Base-by-base conservation (phyloP, 2,329 filamentous ascomycete species). In the Botryotinia globosa region DNA sequence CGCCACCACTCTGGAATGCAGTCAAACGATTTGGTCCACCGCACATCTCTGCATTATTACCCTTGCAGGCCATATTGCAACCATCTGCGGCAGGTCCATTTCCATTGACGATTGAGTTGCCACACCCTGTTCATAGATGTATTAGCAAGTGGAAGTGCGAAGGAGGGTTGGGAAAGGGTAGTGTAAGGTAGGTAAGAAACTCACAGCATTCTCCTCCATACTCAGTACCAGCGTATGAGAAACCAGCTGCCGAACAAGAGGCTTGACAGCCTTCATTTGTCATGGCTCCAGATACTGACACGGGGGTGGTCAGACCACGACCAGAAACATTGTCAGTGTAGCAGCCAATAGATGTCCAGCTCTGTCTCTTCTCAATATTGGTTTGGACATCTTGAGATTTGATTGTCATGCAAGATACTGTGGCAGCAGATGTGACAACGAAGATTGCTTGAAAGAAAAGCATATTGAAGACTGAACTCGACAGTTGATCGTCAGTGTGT, bases 41-140 rank as follows among this genome's bases (percentile, higher is more conserved):
- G 61, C 79, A 79, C 22, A 64, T 76, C 69, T 80, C 76, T 44
- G 72, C 73, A 22, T 71, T 22, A 16, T 77, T 77, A 9, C 79
- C 78, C 34, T 75, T 68, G 45, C 79, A 81, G 6, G 77, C 69
- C 76, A 79, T 80, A 45, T 75, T 77, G 64, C 79, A 81, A 51
- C 72, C 74, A 61, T 74, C 75, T 56, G 76, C 61, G 34, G 76
- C 76, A 34, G 73, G 73, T 63, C 44, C 72, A 51, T 72, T 74
- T 58, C 74, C 75, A 58, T 76, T 76, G 32, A 59, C n/a, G 39
- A 77, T 71, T 22, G 74, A 63, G 62, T 76, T 75, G 20, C 69
- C 75, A 62, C 76, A 77, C n/a, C 71, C 75, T 74, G 20, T 58
- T 56, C 22, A 51, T 42, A 22, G 2, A 42, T 51, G 37, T n/a